Evolutionary conservation across 441 rosid species (phyloP).

Genomic region (Biscutella auriculata): DNA sequence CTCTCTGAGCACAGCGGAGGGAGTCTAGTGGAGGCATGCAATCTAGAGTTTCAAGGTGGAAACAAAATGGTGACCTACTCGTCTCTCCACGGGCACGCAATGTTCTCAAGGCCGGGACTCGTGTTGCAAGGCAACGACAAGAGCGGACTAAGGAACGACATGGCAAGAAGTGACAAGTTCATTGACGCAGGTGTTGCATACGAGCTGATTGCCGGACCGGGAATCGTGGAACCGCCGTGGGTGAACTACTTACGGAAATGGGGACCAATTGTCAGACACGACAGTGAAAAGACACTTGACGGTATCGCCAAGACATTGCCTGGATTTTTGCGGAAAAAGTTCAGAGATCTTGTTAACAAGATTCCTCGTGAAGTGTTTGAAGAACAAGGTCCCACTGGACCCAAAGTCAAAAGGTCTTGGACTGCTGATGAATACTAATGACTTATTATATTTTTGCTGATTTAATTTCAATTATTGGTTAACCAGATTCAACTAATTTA

Average conservation of each 20-base stretch:
- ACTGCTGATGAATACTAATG: conserved; percentile 52
- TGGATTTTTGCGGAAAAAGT: conserved; percentile 28
- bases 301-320: conserved; percentile 45
- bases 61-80: conserved; percentile 47
- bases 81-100: conserved; percentile 69
- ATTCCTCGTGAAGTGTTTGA: conserved; percentile 52
- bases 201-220: conserved; percentile 30
- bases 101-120: conserved; percentile 42
- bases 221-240: conserved; percentile 48
- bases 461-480: no score
- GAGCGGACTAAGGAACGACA: conserved; percentile 61
- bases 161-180: conserved; percentile 34
- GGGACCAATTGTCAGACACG: conserved; percentile 54
- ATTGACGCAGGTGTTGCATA: conserved; percentile 42
- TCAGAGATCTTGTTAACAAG: conserved; percentile 30
- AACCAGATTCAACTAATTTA: no score
- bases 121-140: conserved; percentile 48
- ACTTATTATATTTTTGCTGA: no score
- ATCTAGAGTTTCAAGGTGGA: conserved; percentile 42
- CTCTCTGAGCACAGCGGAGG: conserved; percentile 62
- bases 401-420: conserved; percentile 59
- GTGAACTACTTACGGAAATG: conserved; percentile 52
- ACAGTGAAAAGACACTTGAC: conserved; percentile 26
- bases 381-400: conserved; percentile 82
- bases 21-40: conserved; percentile 38